Conservation (phyloP, 108 stramenopile species). For the Cyclotella baltica region DNA sequence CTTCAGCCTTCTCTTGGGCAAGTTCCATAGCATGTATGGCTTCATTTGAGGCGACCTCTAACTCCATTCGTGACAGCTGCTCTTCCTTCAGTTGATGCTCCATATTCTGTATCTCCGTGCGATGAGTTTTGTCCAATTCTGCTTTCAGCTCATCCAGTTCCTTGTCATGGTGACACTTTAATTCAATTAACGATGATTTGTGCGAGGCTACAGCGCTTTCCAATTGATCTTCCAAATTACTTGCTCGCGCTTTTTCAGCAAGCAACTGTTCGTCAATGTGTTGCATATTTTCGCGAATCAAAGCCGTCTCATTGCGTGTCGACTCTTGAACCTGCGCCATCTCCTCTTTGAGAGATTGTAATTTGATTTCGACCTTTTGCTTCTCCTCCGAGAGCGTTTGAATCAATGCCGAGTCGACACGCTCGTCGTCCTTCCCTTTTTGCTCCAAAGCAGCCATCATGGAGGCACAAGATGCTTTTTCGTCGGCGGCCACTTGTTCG, state of each 20-base stretch:
- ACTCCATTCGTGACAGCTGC: constrained; percentile 36
- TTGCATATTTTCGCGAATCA: not conserved
- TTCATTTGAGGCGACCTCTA: constrained; percentile 38
- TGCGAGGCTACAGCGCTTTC: constrained; percentile 5
- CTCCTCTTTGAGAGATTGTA: constrained; percentile 27
- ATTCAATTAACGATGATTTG: not conserved
- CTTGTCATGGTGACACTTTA: constrained; percentile 12
- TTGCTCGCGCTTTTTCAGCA: not conserved
- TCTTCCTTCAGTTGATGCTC: constrained; percentile 38
- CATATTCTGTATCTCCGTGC: constrained; percentile 17
- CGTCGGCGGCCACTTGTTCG: constrained; percentile 18
- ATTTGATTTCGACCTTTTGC: constrained; percentile 15
- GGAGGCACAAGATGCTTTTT: constrained; percentile 20
- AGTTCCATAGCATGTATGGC: constrained; percentile 31
- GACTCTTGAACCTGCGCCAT: constrained; percentile 7
- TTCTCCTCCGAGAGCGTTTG: constrained; percentile 38
- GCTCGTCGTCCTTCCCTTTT: constrained; percentile 16
- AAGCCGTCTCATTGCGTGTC: not conserved
- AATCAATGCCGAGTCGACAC: constrained; percentile 19
- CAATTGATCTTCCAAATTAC: constrained; percentile 5
- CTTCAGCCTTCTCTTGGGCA: constrained; percentile 29
- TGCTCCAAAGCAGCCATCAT: constrained; percentile 36
- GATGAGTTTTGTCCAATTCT: constrained; percentile 10
- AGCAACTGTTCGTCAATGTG: not conserved
- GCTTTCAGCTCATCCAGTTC: constrained; percentile 27